Evolutionary conservation across 352 stramenopile species (phyloP), one percentile per base, ranked within the genome.

Genomic region (Blastocystis sp.): DNA sequence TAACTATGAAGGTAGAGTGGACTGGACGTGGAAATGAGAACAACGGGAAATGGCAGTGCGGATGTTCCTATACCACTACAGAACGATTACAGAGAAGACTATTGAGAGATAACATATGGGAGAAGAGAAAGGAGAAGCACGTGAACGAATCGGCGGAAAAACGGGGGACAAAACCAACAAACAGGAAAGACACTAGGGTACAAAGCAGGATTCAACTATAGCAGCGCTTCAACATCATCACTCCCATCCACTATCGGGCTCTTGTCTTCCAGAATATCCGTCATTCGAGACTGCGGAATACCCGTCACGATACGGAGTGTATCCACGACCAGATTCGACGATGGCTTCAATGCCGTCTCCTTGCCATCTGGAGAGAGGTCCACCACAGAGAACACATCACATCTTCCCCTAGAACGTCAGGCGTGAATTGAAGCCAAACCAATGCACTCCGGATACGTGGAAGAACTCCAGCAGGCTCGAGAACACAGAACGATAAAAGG

Each of bases 241-340:
- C 48, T 57, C 48, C 48, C 48, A 57, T 57, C 48, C 48, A 14
- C 6, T 17, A 57, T 14, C 6, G 48, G 48, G 14, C 48, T 57
- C 48, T 48, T 69, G 24, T 68, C 52, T 14, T 84, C 38, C 52
- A 84, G 57, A 63, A 84, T 84, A 59, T 66, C 60, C n/a, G 65
- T 62, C 52, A 84, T 68, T 84, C 74, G 52, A 14, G 74, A 84
- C 28, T 68, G 48, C 21, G 74, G 74, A 48, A 84, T 68, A 21
- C 74, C 74, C 10, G 74, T 69, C 10, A 84, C 60, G 34, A 84
- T 68, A n/a, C 74, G 74, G 10, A 84, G 65, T 2, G 74, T 84
- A 68, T 84, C 74, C n/a, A 84, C 74, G 7, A 84, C 74, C 74
- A 84, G n/a, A 68, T 84, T 84, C 19, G 54, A 68, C 54, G 65